Conservation (phyloP, 2,329 filamentous ascomycete species). For the Cytospora mali region DNA sequence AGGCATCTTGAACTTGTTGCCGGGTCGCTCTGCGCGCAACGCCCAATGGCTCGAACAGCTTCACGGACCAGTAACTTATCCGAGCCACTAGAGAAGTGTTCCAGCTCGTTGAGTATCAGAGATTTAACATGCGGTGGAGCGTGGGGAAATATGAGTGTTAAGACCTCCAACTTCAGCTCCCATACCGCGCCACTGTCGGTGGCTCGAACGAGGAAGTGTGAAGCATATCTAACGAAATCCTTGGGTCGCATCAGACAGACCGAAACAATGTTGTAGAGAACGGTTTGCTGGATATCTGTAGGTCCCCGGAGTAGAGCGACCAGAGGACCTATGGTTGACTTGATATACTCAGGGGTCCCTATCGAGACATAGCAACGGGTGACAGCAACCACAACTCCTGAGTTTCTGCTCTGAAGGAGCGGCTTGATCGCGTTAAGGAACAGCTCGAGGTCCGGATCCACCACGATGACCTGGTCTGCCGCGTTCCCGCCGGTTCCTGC, state of each 20-base stretch:
- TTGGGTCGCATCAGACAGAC: conserved; percentile 76
- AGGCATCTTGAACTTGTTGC: conserved; percentile 77
- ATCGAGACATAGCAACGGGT: conserved; percentile 83
- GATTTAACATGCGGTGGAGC: conserved; percentile 75
- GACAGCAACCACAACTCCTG: conserved; percentile 87
- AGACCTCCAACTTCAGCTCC: conserved; percentile 87
- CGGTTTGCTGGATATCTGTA: conserved; percentile 85
- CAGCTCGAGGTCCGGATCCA: conserved; percentile 82
- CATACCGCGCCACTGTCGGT: conserved; percentile 81
- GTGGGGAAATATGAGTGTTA: conserved; percentile 89
- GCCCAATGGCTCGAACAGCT: conserved; percentile 87
- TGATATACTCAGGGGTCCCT: conserved; percentile 76
- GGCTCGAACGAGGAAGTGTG: conserved; percentile 84
- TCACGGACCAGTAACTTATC: conserved; percentile 82
- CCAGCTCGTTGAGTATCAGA: conserved; percentile 86
- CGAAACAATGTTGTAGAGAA: conserved; percentile 93
- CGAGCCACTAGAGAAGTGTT: conserved; percentile 80
- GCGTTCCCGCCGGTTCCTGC: conserved; percentile 48
- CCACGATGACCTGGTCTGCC: conserved; percentile 58
- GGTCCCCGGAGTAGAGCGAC: conserved; percentile 83
- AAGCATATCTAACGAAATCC: conserved; percentile 84
- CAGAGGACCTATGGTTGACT: conserved; percentile 77
- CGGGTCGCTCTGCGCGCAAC: conserved; percentile 81
- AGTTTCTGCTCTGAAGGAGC: conserved; percentile 90
- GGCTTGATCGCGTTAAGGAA: conserved; percentile 78